These are phyloP conservation scores for Monosporascus cannonballus DNA, from an alignment of 2,329 filamentous ascomycete genomes.

Conservation along the genomic window DNA sequence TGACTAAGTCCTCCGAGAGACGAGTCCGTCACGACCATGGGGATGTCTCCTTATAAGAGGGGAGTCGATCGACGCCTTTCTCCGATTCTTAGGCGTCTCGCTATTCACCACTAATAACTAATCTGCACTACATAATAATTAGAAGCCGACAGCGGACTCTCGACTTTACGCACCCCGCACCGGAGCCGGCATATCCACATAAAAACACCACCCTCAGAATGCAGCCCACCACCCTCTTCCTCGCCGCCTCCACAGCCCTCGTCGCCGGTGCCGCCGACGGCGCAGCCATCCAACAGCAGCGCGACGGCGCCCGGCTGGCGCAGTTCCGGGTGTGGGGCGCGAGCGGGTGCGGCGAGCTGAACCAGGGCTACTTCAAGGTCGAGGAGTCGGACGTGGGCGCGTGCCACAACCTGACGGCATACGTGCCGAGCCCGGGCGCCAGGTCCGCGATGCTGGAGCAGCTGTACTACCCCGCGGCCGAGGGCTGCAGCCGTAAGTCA, in stretches of 20 bases:
- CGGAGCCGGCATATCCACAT: neutral
- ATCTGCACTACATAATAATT: too few relatives aligned
- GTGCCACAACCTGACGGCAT: slow-evolving; percentile 40
- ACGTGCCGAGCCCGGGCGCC: slow-evolving; percentile 34
- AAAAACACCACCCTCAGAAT: slow-evolving; percentile 12
- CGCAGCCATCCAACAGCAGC: slow-evolving; percentile 11
- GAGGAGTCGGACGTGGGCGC: slow-evolving; percentile 14
- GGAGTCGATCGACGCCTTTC: too few relatives aligned
- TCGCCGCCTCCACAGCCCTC: slow-evolving; percentile 14
- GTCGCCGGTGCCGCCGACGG: slow-evolving; percentile 15
- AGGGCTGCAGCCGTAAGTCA: slow-evolving; percentile 18
- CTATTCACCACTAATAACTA: too few relatives aligned
- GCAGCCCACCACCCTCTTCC: slow-evolving; percentile 23
- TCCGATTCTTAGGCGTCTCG: too few relatives aligned
- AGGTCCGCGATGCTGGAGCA: slow-evolving; percentile 15
- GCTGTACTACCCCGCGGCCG: slow-evolving; percentile 9
- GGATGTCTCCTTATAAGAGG: too few relatives aligned
- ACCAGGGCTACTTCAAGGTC: slow-evolving; percentile 22
- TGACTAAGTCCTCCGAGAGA: neutral
- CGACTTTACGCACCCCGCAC: neutral
- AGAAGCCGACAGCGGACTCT: too few relatives aligned
- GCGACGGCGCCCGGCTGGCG: slow-evolving; percentile 18
- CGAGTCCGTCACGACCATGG: too few relatives aligned
- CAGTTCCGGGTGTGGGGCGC: slow-evolving; percentile 23
- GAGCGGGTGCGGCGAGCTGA: slow-evolving; percentile 15